A percentile compares a stretch with the other conserved stretches of the same genome.
Conservation (phyloP, 1,284 basidiomycete genomes). For the Ustilago bromivora region DNA sequence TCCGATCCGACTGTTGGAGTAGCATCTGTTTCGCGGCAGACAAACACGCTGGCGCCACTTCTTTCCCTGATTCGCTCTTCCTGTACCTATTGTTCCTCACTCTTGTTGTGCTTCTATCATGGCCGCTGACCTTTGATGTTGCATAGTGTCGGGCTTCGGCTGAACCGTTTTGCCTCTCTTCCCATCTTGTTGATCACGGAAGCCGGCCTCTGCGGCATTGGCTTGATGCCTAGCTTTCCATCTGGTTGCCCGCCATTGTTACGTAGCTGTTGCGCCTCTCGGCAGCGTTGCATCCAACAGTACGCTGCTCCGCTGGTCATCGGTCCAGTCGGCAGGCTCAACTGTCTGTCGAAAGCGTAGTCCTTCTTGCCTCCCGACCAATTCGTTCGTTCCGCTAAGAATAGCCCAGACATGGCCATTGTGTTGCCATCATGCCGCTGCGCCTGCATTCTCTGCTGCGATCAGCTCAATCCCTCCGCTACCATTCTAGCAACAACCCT, state of each 20-base stretch:
- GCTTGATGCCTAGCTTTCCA: neutral
- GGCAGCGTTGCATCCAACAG: neutral
- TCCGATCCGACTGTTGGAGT: constrained; percentile 3
- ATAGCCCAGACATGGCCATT: neutral
- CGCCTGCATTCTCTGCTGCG: neutral
- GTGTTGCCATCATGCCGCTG: neutral
- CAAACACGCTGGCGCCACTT: constrained; percentile 7
- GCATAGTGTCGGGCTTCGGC: neutral
- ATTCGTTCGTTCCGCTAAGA: neutral
- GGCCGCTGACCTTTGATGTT: neutral
- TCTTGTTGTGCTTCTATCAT: neutral
- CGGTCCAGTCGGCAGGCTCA: neutral
- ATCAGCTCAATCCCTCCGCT: neutral
- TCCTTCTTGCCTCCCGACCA: neutral
- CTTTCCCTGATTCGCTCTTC: neutral
- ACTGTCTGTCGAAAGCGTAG: neutral
- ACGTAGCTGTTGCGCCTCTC: neutral
- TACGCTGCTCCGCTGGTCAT: neutral
- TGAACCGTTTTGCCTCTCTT: neutral
- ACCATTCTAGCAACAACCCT: neutral
- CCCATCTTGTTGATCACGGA: neutral
- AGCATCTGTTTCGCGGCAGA: neutral
- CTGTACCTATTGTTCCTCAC: neutral
- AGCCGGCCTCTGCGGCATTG: neutral
- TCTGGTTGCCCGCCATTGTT: neutral